Conservation (phyloP, 805 yeast genomes). For the Zygoascus tannicola region DNA sequence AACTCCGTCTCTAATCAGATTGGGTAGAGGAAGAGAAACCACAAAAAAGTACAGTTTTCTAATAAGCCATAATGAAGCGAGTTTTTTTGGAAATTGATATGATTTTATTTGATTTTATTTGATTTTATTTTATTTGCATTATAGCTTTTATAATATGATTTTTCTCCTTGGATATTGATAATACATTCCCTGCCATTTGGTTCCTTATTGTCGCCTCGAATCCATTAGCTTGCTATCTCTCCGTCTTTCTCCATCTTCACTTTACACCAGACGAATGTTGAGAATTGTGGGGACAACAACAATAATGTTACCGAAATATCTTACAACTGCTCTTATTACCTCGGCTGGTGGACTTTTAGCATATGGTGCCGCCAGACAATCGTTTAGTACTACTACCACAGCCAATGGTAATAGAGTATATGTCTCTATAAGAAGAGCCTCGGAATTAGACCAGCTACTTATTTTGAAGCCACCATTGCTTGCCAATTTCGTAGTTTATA, state of each 20-base stretch:
- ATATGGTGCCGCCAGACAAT: not conserved
- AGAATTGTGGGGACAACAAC: not conserved
- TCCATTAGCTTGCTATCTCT: too few relatives aligned
- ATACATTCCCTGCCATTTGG: too few relatives aligned
- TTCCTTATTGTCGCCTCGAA: too few relatives aligned
- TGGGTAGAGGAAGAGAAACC: too few relatives aligned
- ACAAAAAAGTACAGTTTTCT: too few relatives aligned
- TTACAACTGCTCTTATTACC: not conserved
- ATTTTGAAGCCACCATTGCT: slow-evolving; percentile 50
- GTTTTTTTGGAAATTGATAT: too few relatives aligned
- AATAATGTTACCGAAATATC: not conserved
- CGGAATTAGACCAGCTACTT: slow-evolving; percentile 49
- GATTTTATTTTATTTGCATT: too few relatives aligned
- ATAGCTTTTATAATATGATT: too few relatives aligned
- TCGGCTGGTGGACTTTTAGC: not conserved
- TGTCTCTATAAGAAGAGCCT: slow-evolving; percentile 44
- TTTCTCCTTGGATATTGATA: too few relatives aligned
- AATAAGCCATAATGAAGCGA: too few relatives aligned
- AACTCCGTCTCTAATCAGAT: too few relatives aligned
- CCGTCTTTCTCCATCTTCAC: not conserved
- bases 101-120: too few relatives aligned
- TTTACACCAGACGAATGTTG: not conserved
- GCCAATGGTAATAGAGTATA: slow-evolving; percentile 14
- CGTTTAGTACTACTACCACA: not conserved
- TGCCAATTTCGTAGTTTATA: slow-evolving; percentile 60